Evolutionary conservation across 768 basidiomycete genomes (phyloP), one percentile per base, ranked within the genome.

Genomic region (Hypsizygus marmoreus): DNA sequence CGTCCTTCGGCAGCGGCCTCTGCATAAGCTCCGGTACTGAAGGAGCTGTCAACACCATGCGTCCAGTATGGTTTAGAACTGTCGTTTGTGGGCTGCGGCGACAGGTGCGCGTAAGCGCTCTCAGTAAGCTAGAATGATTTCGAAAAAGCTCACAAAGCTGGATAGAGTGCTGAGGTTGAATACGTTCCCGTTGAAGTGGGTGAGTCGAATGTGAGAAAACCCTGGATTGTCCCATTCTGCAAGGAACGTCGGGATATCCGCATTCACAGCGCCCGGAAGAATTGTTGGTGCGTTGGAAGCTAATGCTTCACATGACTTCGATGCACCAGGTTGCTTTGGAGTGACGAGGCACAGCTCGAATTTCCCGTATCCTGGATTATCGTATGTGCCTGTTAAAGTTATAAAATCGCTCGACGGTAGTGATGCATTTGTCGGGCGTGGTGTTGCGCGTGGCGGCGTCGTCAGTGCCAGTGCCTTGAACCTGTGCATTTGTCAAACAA

Each of bases 1-100:
- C 31, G 36, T 12, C 33, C 45, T 6, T 57, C 50, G 14, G 35
- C 26, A 1, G 46, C 45, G 42, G 58, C 40, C 34, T 61, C 58
- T 6, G 54, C 60, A 13, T 34, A 32, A 8, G 49, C 47, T n/a
- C 43, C 45, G 11, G n/a, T 43, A 44, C 28, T 19, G n/a, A 26
- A 4, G 16, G 35, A 33, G 14, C 25, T 9, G 8, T 19, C 2
- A 23, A 22, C 16, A 12, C 19, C 20, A 10, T 34, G 23, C 8
- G 50, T 55, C 58, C 60, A 64, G 29, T 44, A 62, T 16, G 57
- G 51, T n/a, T 56, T 47, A 3, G 53, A 49, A 17, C 47, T 25
- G 22, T 61, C 51, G 13, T 25, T 5, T n/a, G n/a, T n/a, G n/a
- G n/a, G n/a, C n/a, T n/a, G n/a, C n/a, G n/a, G n/a, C n/a, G n/a